Base-by-base conservation (phyloP, 2,329 filamentous ascomycete species). In the Colletotrichum zoysiae region DNA sequence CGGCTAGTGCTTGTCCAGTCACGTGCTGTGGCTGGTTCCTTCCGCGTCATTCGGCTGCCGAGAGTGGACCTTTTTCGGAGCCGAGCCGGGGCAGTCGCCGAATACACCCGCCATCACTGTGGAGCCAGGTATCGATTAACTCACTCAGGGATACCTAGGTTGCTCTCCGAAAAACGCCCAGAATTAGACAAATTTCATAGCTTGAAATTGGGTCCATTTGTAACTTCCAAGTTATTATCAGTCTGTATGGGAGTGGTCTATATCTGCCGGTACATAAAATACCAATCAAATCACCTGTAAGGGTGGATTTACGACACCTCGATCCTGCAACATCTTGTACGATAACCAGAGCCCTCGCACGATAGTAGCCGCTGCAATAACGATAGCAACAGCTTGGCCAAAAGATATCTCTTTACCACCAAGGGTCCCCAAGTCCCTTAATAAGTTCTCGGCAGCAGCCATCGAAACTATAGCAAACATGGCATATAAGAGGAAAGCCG, bases 11-110 rank as follows among this genome's bases (percentile, higher is more conserved):
- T 40, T 9, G 23, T 12, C 12, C 23, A 30, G 23, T 64, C 70
- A 72, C 65, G 70, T 72, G 70, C 6, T 55, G 60, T 69, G 65
- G 69, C 69, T 48, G 0, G 38, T 2, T 3, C 3, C 23, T 4
- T 7, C 40, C 38, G 38, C 33, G 1, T 44, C 23, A 9, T 6
- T 40, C 18, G n/a, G 23, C 23, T 6, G 50, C 26, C 18, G 50
- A 53, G 20, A 35, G 61, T 55, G 61, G 23, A 11, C 30, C 44
- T 4, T 20, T 16, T 2, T 40, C 33, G 53, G 33, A 57, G 20
- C 33, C 20, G 53, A 23, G 8, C 6, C 26, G 26, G 33, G 20
- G 18, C n/a, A 7, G 18, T 8, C 53, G 26, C 3, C 16, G 50
- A 53, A 18, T 53, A 7, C 12, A 33, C 5, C 14, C 11, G 14